phyloP scores from a whole-genome alignment of 768 basidiomycete species.

The Serendipita vermifera region DNA sequence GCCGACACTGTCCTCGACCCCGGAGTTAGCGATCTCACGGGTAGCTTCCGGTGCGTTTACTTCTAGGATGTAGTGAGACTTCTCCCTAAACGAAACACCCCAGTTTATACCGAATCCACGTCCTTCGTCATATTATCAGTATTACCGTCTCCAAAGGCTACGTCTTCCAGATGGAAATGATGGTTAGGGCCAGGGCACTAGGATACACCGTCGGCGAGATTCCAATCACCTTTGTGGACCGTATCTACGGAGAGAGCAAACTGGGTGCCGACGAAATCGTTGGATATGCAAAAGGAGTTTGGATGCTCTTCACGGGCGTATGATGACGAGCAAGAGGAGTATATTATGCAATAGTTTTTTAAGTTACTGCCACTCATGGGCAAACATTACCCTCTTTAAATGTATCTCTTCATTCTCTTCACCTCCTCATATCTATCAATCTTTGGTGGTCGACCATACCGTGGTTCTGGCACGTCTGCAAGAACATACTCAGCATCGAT shows the following conservation, averaged over 20 bases:
- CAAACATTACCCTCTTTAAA: slow-evolving; percentile 9
- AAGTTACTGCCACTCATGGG: no score
- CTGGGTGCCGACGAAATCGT: slow-evolving; percentile 80
- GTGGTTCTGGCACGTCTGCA: slow-evolving; percentile 39
- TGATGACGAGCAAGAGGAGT: slow-evolving; percentile 22
- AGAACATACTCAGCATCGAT: background rate
- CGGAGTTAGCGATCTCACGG: slow-evolving; percentile 82
- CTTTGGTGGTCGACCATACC: slow-evolving; percentile 41
- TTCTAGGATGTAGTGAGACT: background rate
- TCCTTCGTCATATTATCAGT: slow-evolving; percentile 71
- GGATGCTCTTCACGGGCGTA: slow-evolving; percentile 61
- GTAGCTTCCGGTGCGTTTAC: slow-evolving; percentile 62
- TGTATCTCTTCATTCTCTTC: slow-evolving; percentile 38
- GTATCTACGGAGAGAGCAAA: slow-evolving; percentile 89
- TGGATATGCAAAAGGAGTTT: slow-evolving; percentile 75
- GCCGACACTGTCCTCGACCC: slow-evolving; percentile 76
- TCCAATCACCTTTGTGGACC: slow-evolving; percentile 89
- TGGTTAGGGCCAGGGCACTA: slow-evolving; percentile 72
- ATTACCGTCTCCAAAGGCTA: slow-evolving; percentile 80
- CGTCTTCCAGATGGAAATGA: slow-evolving; percentile 98
- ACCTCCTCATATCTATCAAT: slow-evolving; percentile 42
- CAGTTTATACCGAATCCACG: slow-evolving; percentile 65
- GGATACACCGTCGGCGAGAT: slow-evolving; percentile 83
- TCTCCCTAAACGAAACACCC: background rate
- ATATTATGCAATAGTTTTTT: background rate